Conservation (phyloP, 495 filamentous ascomycete genomes). For the Aspergillus panamensis region DNA sequence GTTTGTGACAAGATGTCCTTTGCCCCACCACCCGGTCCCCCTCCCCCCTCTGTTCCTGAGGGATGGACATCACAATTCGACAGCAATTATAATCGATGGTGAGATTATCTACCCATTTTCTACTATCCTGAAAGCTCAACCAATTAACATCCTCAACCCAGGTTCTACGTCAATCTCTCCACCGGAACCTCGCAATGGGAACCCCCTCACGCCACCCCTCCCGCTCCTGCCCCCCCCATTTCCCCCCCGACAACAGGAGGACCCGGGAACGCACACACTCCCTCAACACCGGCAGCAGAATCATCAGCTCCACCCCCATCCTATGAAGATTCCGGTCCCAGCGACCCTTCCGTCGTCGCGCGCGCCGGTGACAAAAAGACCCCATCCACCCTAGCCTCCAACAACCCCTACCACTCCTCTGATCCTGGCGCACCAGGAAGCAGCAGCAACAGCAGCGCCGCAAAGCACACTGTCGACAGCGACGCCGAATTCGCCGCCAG, state of each 20-base stretch:
- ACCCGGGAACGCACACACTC: neutral
- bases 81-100: conserved; percentile 76
- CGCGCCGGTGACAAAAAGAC: conserved; percentile 51
- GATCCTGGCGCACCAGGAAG: neutral
- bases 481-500: conserved; percentile 73
- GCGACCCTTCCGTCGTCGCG: conserved; percentile 30
- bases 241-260: neutral
- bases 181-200: conserved; percentile 91
- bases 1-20: conserved; percentile 39
- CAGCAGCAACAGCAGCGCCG: neutral
- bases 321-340: conserved; percentile 50
- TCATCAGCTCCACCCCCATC: conserved; percentile 53
- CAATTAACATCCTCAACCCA: conserved; percentile 26
- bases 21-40: conserved; percentile 69
- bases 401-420: conserved; percentile 54
- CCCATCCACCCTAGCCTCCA: conserved; percentile 43
- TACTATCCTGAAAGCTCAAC: neutral
- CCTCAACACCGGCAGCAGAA: neutral
- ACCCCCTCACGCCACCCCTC: conserved; percentile 40
- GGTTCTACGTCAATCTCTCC: conserved; percentile 85
- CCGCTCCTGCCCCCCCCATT: neutral
- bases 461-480: conserved; percentile 43
- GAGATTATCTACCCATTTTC: conserved; percentile 23
- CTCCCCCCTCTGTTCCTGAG: conserved; percentile 80
- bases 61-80: conserved; percentile 85